Base-by-base conservation (phyloP, 139 green algal genomes). In the Micractinium conductrix region DNA sequence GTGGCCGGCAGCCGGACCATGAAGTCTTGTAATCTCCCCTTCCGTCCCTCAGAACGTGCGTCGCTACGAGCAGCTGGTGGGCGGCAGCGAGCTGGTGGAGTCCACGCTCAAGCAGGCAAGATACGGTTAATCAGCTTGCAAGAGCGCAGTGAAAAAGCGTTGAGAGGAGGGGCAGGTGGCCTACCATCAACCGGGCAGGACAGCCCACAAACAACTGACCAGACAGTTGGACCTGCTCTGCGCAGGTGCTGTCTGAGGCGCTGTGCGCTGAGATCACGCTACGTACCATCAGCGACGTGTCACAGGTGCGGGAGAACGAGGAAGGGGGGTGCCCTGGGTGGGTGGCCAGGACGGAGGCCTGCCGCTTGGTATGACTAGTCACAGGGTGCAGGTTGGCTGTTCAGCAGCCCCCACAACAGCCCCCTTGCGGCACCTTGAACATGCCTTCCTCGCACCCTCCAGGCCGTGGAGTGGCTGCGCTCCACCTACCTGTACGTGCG, bases 401-500 rank as follows among this genome's bases (percentile, higher is more conserved):
- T n/a, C n/a, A n/a, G n/a, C n/a, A n/a, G n/a, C n/a, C n/a, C n/a
- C n/a, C n/a, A n/a, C n/a, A n/a, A n/a, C n/a, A n/a, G n/a, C n/a
- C n/a, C n/a, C n/a, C n/a, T n/a, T n/a, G n/a, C n/a, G n/a, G n/a
- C n/a, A n/a, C n/a, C n/a, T n/a, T n/a, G n/a, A n/a, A n/a, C n/a
- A n/a, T n/a, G n/a, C n/a, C n/a, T n/a, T n/a, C n/a, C n/a, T n/a
- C n/a, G n/a, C n/a, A n/a, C n/a, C n/a, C n/a, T 81, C 5, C 78
- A 62, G 33, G 94, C 93, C 19, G 88, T 95, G 28, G 72, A 81
- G 8, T 98, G 95, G 95, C 89, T 98, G 2, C 90, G 92, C 62
- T 93, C 85, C 53, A 98, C 93, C 58, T 98, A 96, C 87, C 76
- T 98, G 26, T 97, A 94, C 83, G 50, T 96, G 30, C 83, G 94